phyloP scores from a whole-genome alignment of 2,329 filamentous ascomycete genomes.

The Cytospora piceicola region DNA sequence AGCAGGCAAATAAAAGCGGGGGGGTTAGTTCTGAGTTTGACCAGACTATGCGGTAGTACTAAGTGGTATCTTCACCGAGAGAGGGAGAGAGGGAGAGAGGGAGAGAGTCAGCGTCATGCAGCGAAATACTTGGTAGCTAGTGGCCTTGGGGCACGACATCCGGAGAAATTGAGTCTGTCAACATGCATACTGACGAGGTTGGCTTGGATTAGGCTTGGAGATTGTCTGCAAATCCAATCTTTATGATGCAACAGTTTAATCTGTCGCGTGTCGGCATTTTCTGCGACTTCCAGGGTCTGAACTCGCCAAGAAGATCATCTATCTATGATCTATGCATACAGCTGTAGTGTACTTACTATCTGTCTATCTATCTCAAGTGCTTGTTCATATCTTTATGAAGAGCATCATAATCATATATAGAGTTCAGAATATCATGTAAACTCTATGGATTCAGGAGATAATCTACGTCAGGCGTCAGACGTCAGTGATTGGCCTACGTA shows the following conservation, averaged over 20 bases:
- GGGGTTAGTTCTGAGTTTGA: too few relatives aligned
- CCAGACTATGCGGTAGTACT: too few relatives aligned
- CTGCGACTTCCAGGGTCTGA: not conserved
- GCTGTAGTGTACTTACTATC: too few relatives aligned
- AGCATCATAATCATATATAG: too few relatives aligned
- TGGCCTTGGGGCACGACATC: not conserved
- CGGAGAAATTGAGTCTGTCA: not conserved
- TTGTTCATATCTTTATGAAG: too few relatives aligned
- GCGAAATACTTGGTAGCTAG: not conserved
- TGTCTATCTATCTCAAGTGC: too few relatives aligned
- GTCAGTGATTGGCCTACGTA: too few relatives aligned
- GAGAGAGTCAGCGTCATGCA: constrained; percentile 1
- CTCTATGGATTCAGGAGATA: too few relatives aligned
- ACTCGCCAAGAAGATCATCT: not conserved
- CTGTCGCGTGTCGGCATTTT: not conserved
- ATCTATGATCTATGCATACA: too few relatives aligned
- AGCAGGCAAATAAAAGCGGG: too few relatives aligned
- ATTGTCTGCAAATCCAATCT: constrained; percentile 2
- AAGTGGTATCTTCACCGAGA: not conserved
- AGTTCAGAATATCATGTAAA: too few relatives aligned
- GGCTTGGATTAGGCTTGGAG: not conserved
- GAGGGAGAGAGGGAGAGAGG: not conserved
- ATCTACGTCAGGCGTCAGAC: too few relatives aligned
- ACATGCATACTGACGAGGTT: not conserved
- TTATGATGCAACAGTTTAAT: not conserved